Evolutionary conservation across 2,329 filamentous ascomycete genomes (phyloP).

Genomic region (Biscogniauxia sp.): DNA sequence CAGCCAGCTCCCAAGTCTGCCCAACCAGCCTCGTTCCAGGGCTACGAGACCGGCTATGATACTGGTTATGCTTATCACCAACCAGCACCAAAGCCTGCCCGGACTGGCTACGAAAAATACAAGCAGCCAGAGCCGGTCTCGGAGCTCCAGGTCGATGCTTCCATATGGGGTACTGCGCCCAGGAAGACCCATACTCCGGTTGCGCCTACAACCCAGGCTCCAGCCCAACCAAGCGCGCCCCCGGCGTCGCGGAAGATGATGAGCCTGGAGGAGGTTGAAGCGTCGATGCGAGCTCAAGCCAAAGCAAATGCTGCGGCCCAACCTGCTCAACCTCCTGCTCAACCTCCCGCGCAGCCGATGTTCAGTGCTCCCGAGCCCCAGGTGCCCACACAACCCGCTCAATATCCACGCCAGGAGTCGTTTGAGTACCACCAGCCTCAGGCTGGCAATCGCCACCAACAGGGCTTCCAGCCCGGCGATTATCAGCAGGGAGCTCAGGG

Average conservation of each 20-base stretch:
- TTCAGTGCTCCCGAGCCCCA: conserved; percentile 21
- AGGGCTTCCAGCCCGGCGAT: conserved; percentile 25
- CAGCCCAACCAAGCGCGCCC: conserved; percentile 16
- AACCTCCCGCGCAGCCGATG: conserved; percentile 29
- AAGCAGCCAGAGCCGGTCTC: conserved; percentile 79
- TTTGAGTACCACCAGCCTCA: conserved; percentile 29
- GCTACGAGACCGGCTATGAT: conserved; percentile 33
- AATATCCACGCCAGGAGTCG: conserved; percentile 30
- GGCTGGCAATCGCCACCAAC: conserved; percentile 24
- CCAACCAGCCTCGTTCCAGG: conserved; percentile 31
- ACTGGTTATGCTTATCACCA: conserved; percentile 38
- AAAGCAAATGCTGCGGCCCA: conserved; percentile 42
- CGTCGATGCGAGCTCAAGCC: conserved; percentile 75
- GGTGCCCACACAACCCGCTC: conserved; percentile 22
- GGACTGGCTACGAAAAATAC: conserved; percentile 91
- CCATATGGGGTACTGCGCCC: conserved; percentile 81
- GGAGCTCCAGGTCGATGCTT: conserved; percentile 88
- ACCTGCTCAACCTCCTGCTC: conserved; percentile 34
- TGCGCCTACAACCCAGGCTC: conserved; percentile 11
- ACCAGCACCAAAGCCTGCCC: conserved; percentile 56
- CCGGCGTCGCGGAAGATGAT: conserved; percentile 70
- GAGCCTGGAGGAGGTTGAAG: conserved; percentile 96
- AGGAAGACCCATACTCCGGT: conserved; percentile 48
- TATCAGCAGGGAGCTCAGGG: conserved; percentile 30
- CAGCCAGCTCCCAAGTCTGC: conserved; percentile 55